Percentiles rank a stretch among this genome's conserved stretches.
phyloP scores from a whole-genome alignment of 2,329 filamentous ascomycete genomes.

The Beauveria pseudobassiana region DNA sequence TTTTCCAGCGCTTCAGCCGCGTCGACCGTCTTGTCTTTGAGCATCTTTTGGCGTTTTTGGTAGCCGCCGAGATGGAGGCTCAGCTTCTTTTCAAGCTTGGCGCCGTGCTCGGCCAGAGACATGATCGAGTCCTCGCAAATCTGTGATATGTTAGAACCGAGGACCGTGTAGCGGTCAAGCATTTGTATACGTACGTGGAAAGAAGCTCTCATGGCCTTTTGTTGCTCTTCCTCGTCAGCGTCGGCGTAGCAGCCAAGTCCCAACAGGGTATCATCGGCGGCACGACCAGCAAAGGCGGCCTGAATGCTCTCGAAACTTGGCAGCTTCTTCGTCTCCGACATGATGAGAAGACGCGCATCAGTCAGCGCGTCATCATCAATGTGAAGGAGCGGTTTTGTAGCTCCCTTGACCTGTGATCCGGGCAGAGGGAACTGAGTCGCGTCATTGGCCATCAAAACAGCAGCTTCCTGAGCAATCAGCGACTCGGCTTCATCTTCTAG shows the following conservation, averaged over 20 bases:
- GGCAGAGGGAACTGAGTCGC: constrained; percentile 66
- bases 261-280: constrained; percentile 55
- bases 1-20: constrained; percentile 68
- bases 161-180: neutral
- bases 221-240: constrained; percentile 64
- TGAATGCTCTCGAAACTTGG: constrained; percentile 45
- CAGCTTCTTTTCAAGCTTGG: constrained; percentile 93
- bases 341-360: constrained; percentile 68
- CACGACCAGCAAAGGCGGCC: constrained; percentile 44
- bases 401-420: constrained; percentile 56
- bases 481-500: constrained; percentile 57
- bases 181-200: constrained; percentile 56
- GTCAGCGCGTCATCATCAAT: constrained; percentile 67
- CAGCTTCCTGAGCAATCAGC: constrained; percentile 69
- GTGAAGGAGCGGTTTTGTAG: constrained; percentile 48
- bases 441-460: constrained; percentile 74
- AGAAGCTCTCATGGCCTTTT: constrained; percentile 55
- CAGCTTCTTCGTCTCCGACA: constrained; percentile 55
- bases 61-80: constrained; percentile 82
- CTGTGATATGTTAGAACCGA: constrained; percentile 31
- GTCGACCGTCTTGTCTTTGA: constrained; percentile 71
- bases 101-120: constrained; percentile 67
- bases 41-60: constrained; percentile 71
- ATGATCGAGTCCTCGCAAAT: constrained; percentile 67
- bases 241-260: constrained; percentile 75